phyloP scores from a whole-genome alignment of 2,329 filamentous ascomycete species.

The Neofusicoccum cordaticola region DNA sequence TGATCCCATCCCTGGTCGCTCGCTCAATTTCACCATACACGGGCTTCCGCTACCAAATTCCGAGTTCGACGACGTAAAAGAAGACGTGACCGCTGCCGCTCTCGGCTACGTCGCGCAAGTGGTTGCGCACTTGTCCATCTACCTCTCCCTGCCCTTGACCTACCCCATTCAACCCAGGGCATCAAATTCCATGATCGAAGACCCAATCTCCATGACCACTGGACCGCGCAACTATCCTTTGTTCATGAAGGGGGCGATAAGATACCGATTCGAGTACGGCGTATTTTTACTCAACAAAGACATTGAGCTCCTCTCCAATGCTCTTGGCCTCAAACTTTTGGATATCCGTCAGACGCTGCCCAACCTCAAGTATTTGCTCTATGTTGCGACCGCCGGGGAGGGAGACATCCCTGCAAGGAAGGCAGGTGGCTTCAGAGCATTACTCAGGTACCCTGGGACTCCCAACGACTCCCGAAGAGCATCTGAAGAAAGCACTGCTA shows the following conservation, averaged over 20 bases:
- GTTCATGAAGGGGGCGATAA: slow-evolving; percentile 65
- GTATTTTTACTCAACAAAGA: slow-evolving; percentile 97
- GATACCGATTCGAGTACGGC: slow-evolving; percentile 92
- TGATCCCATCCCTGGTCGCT: slow-evolving; percentile 58
- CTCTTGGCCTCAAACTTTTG: slow-evolving; percentile 72
- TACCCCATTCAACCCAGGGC: slow-evolving; percentile 73
- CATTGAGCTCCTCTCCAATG: slow-evolving; percentile 67
- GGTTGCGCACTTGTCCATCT: slow-evolving; percentile 73
- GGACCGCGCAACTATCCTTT: slow-evolving; percentile 65
- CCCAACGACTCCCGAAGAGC: slow-evolving; percentile 2
- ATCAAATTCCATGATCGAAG: slow-evolving; percentile 72
- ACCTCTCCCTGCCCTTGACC: slow-evolving; percentile 73
- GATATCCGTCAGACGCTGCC: slow-evolving; percentile 90
- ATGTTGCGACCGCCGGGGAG: slow-evolving; percentile 79
- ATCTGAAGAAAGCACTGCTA: slow-evolving; percentile 13
- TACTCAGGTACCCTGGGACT: slow-evolving; percentile 21
- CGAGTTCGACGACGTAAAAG: slow-evolving; percentile 65
- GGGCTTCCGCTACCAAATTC: slow-evolving; percentile 77
- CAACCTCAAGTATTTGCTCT: slow-evolving; percentile 89
- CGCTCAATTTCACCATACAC: slow-evolving; percentile 81
- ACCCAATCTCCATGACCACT: slow-evolving; percentile 60
- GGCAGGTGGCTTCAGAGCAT: slow-evolving; percentile 35
- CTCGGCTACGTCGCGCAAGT: slow-evolving; percentile 78
- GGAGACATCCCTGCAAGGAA: slow-evolving; percentile 53
- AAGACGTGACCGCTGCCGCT: slow-evolving; percentile 74